Conservation (phyloP, 169 alveolate species). For the Prorocentrum cordatum region DNA sequence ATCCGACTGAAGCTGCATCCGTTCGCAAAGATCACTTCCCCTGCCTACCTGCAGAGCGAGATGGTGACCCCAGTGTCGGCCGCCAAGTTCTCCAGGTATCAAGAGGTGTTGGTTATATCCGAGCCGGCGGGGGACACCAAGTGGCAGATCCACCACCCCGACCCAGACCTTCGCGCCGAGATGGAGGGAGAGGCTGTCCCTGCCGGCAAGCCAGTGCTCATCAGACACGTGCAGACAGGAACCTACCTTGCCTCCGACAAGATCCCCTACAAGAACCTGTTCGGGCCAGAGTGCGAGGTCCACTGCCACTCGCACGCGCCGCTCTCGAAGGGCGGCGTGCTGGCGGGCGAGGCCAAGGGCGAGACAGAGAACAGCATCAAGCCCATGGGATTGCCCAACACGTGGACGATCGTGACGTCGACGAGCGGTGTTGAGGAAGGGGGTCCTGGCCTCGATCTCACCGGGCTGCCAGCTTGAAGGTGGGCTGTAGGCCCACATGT, state of each 20-base stretch:
- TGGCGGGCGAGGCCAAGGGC: too few relatives aligned
- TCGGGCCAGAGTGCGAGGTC: slow-evolving; percentile 52
- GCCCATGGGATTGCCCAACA: too few relatives aligned
- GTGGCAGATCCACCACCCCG: slow-evolving; percentile 12
- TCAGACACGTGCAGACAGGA: not conserved
- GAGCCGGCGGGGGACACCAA: too few relatives aligned
- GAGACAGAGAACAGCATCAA: too few relatives aligned
- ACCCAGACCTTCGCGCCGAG: slow-evolving; percentile 9
- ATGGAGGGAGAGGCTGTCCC: slow-evolving; percentile 50
- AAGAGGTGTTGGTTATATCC: too few relatives aligned
- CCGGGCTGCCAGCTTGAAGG: too few relatives aligned
- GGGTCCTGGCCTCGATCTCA: too few relatives aligned
- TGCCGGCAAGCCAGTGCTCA: not conserved
- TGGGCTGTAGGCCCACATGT: too few relatives aligned
- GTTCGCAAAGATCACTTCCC: not conserved
- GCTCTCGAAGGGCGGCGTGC: too few relatives aligned
- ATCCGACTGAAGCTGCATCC: slow-evolving; percentile 36
- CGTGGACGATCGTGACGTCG: too few relatives aligned
- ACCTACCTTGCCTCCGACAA: slow-evolving; percentile 52
- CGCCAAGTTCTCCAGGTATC: slow-evolving; percentile 48
- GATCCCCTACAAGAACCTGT: slow-evolving; percentile 37
- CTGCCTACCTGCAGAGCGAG: slow-evolving; percentile 47
- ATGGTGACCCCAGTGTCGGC: slow-evolving; percentile 51
- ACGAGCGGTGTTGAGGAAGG: too few relatives aligned
- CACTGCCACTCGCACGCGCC: not conserved